Evolutionary conservation across 2,329 filamentous ascomycete genomes (phyloP).

Genomic region (Pseudocercospora cruenta): DNA sequence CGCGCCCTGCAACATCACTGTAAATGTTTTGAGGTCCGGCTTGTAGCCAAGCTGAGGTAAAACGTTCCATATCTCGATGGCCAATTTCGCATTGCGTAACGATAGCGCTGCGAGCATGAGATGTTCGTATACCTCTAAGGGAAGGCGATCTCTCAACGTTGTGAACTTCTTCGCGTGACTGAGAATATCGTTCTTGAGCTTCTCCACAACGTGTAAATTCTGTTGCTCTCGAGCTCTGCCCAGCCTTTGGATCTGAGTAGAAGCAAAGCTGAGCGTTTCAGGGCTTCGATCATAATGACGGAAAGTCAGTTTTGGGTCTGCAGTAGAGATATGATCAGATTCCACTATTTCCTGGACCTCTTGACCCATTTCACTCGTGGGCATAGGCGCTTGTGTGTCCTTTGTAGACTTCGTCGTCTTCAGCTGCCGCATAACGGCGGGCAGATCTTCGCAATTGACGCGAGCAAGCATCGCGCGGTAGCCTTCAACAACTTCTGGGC

Average conservation of each 20-base stretch:
- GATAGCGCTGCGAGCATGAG: slow-evolving; percentile 55
- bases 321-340: background rate
- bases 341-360: background rate
- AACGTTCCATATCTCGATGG: slow-evolving; percentile 61
- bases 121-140: slow-evolving; percentile 39
- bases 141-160: slow-evolving; percentile 16
- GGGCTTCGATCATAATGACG: background rate
- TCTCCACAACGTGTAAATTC: slow-evolving; percentile 9
- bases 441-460: slow-evolving; percentile 7
- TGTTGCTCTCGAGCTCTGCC: slow-evolving; percentile 13
- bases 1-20: slow-evolving; percentile 73
- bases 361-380: background rate
- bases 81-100: slow-evolving; percentile 46
- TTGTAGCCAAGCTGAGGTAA: slow-evolving; percentile 58
- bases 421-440: background rate
- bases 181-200: background rate
- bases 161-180: background rate
- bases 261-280: slow-evolving; percentile 18
- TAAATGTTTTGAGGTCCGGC: slow-evolving; percentile 70
- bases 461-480: slow-evolving; percentile 11
- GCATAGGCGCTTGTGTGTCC: background rate
- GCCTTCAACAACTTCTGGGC: background rate
- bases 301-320: background rate
- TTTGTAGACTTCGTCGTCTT: background rate
- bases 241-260: slow-evolving; percentile 12